Percentiles rank a stretch among this genome's conserved stretches.
These are phyloP conservation scores for Solanum hybrid DNA, from an alignment of 305 asterid genomes.

Conservation along the genomic window DNA sequence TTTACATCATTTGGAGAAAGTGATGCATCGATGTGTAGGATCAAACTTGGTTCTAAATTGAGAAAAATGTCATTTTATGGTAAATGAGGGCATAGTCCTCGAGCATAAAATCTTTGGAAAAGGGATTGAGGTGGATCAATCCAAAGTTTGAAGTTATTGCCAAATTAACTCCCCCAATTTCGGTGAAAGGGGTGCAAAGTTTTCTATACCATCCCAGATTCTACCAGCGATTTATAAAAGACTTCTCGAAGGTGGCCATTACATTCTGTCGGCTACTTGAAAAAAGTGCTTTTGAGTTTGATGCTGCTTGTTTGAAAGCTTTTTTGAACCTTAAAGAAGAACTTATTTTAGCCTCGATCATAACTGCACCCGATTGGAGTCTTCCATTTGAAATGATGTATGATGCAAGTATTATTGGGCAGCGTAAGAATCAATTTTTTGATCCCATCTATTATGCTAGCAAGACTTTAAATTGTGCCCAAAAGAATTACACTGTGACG, in stretches of 20 bases:
- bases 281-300: not conserved
- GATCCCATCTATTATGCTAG: not conserved
- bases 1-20: not conserved
- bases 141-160: no score
- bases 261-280: not conserved
- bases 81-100: not conserved
- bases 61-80: not conserved
- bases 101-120: not conserved
- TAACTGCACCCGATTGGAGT: not conserved
- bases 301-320: not conserved
- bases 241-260: no score
- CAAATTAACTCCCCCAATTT: no score
- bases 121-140: not conserved
- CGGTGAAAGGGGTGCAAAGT: not conserved
- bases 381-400: not conserved
- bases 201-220: not conserved
- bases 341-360: not conserved
- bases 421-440: not conserved
- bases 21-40: not conserved
- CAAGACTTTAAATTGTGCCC: not conserved
- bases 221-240: not conserved
- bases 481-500: not conserved
- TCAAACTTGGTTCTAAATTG: not conserved
- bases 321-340: not conserved
- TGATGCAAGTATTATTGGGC: not conserved